A percentile compares a stretch with the other conserved stretches of the same genome.
Evolutionary conservation across 768 basidiomycete species (phyloP).

Genomic region (Lentinula edodes): DNA sequence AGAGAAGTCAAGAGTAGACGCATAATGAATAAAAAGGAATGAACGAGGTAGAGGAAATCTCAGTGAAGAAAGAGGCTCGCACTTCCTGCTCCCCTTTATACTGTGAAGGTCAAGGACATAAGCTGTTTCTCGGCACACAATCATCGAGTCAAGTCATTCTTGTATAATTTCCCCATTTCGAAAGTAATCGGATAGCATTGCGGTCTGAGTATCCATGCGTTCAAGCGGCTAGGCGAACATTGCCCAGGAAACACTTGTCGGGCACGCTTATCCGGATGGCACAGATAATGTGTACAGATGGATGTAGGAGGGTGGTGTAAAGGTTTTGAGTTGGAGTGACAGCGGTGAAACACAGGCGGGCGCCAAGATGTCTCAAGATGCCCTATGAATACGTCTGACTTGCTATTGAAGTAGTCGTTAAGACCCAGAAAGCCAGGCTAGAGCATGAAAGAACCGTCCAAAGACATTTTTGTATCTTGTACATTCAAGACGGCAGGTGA

Average conservation of each 20-base stretch:
- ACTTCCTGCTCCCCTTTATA: background rate
- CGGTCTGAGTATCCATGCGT: background rate
- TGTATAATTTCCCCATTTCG: background rate
- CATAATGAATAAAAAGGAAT: background rate
- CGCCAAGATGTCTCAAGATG: background rate
- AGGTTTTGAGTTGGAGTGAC: background rate
- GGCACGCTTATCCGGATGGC: background rate
- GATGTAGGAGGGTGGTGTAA: background rate
- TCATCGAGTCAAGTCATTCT: background rate
- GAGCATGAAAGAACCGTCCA: background rate
- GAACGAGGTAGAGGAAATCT: background rate
- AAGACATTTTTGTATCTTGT: background rate
- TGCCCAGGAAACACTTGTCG: background rate
- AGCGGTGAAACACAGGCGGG: background rate
- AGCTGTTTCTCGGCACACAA: background rate
- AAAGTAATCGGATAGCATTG: background rate
- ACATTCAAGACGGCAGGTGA: too few species aligned
- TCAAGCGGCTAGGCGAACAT: background rate
- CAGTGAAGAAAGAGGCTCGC: background rate
- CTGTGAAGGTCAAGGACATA: background rate
- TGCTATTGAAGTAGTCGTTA: background rate
- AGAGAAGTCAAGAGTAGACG: background rate
- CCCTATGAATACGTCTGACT: background rate
- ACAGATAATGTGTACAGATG: background rate
- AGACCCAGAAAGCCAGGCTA: background rate